These are phyloP conservation scores for Tilletia walkeri DNA, from an alignment of 1,284 basidiomycete species.

Conservation along the genomic window DNA sequence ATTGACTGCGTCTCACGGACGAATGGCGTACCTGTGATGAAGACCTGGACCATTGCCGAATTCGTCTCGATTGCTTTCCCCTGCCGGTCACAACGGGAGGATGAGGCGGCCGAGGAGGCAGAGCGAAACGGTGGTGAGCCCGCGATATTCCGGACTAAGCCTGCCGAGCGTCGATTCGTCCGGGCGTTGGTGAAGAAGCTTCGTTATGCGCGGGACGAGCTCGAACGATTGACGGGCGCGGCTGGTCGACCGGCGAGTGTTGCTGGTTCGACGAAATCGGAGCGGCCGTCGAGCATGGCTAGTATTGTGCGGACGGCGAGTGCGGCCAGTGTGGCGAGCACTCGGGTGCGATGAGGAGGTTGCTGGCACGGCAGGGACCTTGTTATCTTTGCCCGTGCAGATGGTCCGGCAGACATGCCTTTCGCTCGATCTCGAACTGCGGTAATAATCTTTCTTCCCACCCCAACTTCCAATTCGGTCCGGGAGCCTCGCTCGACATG, in stretches of 20 bases:
- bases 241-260: slow-evolving; percentile 4
- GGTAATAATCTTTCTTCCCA: no score
- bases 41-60: slow-evolving; percentile 71
- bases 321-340: not conserved
- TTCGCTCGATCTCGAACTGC: no score
- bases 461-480: no score
- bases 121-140: slow-evolving; percentile 2
- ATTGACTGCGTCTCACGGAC: slow-evolving; percentile 59
- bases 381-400: not conserved
- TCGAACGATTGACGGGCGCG: slow-evolving; percentile 15
- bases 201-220: slow-evolving; percentile 33
- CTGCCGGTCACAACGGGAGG: slow-evolving; percentile 38
- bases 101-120: slow-evolving; percentile 17
- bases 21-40: slow-evolving; percentile 78
- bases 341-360: not conserved
- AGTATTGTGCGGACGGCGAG: slow-evolving; percentile 5
- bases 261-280: not conserved
- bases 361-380: not conserved
- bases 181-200: slow-evolving; percentile 34
- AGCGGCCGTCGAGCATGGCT: slow-evolving; percentile 6
- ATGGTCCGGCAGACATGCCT: no score
- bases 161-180: slow-evolving; percentile 32
- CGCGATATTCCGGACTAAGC: slow-evolving; percentile 26
- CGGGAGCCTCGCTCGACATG: no score
- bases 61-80: slow-evolving; percentile 67